Base-by-base conservation (phyloP, 2,329 filamentous ascomycete species). In the Trichoderma citrinoviride region DNA sequence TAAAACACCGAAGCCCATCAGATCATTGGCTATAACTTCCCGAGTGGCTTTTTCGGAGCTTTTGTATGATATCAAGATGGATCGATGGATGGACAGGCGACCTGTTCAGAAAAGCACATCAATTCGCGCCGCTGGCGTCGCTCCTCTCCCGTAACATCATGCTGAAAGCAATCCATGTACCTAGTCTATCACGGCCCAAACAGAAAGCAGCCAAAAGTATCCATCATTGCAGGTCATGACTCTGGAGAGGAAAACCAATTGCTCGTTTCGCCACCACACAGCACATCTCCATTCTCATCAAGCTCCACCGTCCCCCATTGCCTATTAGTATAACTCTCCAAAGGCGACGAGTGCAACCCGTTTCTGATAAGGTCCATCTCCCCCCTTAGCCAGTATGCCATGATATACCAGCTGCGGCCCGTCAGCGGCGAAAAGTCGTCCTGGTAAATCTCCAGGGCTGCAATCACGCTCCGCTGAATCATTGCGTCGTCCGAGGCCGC, bases 401-500 rank as follows among this genome's bases (percentile, higher is more conserved):
- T 61, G n/a, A 64, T 46, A 17, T 60, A 66, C 65, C 65, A 66
- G 7, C 65, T 21, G n/a, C 41, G 58, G 3, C 33, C 19, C 8
- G 54, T 54, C 5, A 47, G 25, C 8, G 55, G 46, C 6, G 61
- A n/a, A 41, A 64, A 72, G 37, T 73, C 71, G 7, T 49, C 49
- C 14, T 68, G 65, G 46, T 71, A 72, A 17, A 72, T 62, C 10
- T 64, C 52, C n/a, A 73, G 27, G 25, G 67, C 62, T 6, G 23
- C 33, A 21, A 55, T 40, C 33, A 71, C 67, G 5, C 49, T 55
- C 2, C 37, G 19, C 43, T 58, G 52, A 41, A 68, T 37, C 14
- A 7, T 41, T 3, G 14, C 19, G 14, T 81, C 79, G 3, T 73
- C 73, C 3, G 69, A 69, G 23, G 68, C 65, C 0, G 70, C 67